A percentile compares a stretch with the other conserved stretches of the same genome.
These are phyloP conservation scores for Diaporthe batatas DNA, from an alignment of 2,329 filamentous ascomycete species.

Conservation along the genomic window DNA sequence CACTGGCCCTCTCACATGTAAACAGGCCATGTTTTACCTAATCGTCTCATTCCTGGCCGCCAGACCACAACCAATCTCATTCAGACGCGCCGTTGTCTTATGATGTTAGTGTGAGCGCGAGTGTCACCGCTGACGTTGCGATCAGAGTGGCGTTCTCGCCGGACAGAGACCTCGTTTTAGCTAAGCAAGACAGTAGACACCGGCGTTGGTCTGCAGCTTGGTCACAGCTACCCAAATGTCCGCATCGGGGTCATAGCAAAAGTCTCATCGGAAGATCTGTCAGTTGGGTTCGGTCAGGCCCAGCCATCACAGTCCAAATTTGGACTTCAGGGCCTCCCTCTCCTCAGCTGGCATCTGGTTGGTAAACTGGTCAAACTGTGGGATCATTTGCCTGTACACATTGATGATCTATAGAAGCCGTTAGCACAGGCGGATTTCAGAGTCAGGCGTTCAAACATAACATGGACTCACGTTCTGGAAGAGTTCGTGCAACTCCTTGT, in stretches of 20 bases:
- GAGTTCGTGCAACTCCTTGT: slow-evolving; percentile 75
- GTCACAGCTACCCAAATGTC: not conserved
- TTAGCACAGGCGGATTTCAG: slow-evolving; percentile 45
- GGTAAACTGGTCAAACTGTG: slow-evolving; percentile 69
- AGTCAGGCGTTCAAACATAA: no score
- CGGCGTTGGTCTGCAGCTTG: slow-evolving; percentile 5
- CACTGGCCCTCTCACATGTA: not conserved
- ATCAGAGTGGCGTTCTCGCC: not conserved
- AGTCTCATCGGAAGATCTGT: not conserved
- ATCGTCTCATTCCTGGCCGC: not conserved
- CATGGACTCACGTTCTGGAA: slow-evolving; percentile 78
- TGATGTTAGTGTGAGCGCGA: not conserved
- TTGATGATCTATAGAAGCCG: slow-evolving; percentile 57
- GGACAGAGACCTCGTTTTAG: not conserved
- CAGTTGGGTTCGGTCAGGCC: not conserved
- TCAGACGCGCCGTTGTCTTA: not conserved
- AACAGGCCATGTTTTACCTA: no score
- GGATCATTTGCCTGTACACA: slow-evolving; percentile 71
- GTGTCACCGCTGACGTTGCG: not conserved
- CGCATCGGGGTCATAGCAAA: not conserved
- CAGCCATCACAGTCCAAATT: slow-evolving; percentile 54
- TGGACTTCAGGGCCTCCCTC: slow-evolving; percentile 61
- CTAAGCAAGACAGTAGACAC: slow-evolving; percentile 15
- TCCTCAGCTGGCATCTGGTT: slow-evolving; percentile 63
- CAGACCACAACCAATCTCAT: not conserved